phyloP scores from a whole-genome alignment of 768 basidiomycete species.

The Mycena haematopus region DNA sequence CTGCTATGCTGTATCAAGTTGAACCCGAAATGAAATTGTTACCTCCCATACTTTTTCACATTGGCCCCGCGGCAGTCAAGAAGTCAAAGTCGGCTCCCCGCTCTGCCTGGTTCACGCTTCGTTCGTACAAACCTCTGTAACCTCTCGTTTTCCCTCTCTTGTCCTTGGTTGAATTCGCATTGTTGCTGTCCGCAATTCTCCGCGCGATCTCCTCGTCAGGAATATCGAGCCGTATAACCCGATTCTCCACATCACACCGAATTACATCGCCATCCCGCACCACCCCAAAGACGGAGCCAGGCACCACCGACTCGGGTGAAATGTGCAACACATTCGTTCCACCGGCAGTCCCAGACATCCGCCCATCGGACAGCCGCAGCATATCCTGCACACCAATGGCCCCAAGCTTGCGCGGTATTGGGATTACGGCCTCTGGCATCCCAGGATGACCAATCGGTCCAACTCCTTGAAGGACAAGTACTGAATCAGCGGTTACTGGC shows the following conservation, averaged over 20 bases:
- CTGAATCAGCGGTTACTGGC: conserved; percentile 24
- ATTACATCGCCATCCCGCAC: conserved; percentile 65
- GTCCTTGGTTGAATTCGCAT: conserved; percentile 40
- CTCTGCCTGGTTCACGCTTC: conserved; percentile 30
- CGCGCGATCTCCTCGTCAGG: conserved; percentile 49
- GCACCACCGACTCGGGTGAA: conserved; percentile 60
- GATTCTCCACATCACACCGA: conserved; percentile 53
- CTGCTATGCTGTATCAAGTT: no score
- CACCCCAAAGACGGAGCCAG: conserved; percentile 64
- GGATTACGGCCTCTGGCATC: conserved; percentile 34
- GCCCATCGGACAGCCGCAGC: conserved; percentile 66
- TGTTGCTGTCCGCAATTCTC: conserved; percentile 50
- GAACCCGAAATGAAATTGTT: neutral
- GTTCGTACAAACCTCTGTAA: conserved; percentile 28
- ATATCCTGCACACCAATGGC: conserved; percentile 43
- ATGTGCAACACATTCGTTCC: conserved; percentile 58
- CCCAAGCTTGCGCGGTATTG: conserved; percentile 64
- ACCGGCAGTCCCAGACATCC: conserved; percentile 68
- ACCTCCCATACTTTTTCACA: neutral
- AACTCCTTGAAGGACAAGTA: conserved; percentile 27
- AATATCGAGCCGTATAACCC: conserved; percentile 57
- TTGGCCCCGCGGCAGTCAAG: conserved; percentile 25
- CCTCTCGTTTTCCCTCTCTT: conserved; percentile 55
- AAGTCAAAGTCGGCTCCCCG: conserved; percentile 30
- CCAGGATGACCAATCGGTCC: conserved; percentile 30